phyloP scores from a whole-genome alignment of 2,329 filamentous ascomycete genomes.

The Calonectria leucothoes region DNA sequence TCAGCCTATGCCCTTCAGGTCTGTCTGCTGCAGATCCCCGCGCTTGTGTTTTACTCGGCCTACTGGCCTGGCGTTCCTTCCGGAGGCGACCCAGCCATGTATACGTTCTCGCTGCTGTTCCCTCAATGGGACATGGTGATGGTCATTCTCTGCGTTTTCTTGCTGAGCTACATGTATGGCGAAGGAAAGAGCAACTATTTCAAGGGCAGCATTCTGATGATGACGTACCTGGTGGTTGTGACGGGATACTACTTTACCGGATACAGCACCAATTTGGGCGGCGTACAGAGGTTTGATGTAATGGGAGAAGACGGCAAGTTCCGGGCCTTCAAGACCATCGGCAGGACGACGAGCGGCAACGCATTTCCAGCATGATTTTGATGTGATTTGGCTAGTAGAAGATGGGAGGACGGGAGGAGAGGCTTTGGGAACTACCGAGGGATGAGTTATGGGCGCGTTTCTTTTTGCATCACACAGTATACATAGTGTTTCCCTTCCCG shows the following conservation, averaged over 20 bases:
- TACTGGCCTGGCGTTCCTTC: conserved; percentile 66
- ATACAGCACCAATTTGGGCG: conserved; percentile 59
- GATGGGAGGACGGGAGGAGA: neutral
- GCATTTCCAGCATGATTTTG: conserved; percentile 39
- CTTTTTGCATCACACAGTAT: conserved; percentile 31
- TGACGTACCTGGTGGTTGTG: conserved; percentile 93
- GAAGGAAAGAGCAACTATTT: conserved; percentile 99
- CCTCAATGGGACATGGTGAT: conserved; percentile 99
- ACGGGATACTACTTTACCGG: conserved; percentile 90
- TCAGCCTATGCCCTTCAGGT: conserved; percentile 97
- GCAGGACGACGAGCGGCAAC: conserved; percentile 52
- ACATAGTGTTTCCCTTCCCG: conserved; percentile 24
- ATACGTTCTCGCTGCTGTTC: conserved; percentile 90
- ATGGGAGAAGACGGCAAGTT: conserved; percentile 63
- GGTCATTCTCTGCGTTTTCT: conserved; percentile 93
- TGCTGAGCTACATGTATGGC: conserved; percentile 97
- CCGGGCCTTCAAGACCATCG: conserved; percentile 65
- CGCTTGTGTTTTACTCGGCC: conserved; percentile 90
- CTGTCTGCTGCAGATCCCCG: conserved; percentile 92
- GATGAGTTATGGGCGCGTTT: conserved; percentile 22
- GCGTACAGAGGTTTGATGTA: conserved; percentile 63
- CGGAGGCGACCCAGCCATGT: conserved; percentile 57
- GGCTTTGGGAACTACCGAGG: neutral
- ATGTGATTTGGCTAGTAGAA: neutral
- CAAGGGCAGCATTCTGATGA: conserved; percentile 94